phyloP scores from a whole-genome alignment of 2,329 filamentous ascomycete genomes.

The Cladosporium austrohemisphaericum region DNA sequence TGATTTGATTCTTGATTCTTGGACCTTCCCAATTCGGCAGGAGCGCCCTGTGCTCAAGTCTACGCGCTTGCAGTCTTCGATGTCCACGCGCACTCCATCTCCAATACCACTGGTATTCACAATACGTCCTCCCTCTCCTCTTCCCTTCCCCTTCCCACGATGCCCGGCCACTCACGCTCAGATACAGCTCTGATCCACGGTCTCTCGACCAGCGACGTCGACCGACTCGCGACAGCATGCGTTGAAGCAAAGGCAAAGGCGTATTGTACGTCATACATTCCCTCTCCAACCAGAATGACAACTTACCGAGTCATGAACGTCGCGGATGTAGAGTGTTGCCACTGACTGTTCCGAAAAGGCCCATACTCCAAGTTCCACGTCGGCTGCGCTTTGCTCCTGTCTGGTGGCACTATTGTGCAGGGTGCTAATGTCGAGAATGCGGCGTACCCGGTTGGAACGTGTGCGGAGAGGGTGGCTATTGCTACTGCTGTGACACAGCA shows the following conservation, averaged over 20 bases:
- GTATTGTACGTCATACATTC: conserved; percentile 60
- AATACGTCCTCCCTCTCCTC: conserved; percentile 18
- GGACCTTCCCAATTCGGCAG: not conserved
- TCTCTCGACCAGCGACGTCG: conserved; percentile 62
- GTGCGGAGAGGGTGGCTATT: conserved; percentile 88
- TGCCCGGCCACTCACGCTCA: conserved; percentile 36
- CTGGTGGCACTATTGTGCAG: conserved; percentile 46
- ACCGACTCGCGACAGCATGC: conserved; percentile 59
- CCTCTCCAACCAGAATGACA: not conserved
- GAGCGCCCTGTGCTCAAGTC: not conserved
- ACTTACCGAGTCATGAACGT: too few species aligned
- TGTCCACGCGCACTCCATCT: not conserved
- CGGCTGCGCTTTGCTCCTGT: conserved; percentile 71
- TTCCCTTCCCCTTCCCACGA: conserved; percentile 30
- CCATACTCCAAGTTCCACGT: conserved; percentile 92
- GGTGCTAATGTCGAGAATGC: conserved; percentile 95
- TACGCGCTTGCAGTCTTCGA: not conserved
- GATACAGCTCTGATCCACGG: conserved; percentile 44
- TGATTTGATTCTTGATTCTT: too few species aligned
- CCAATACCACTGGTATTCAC: not conserved
- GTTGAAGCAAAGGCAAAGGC: conserved; percentile 70
- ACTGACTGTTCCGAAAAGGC: conserved; percentile 39
- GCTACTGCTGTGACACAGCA: conserved; percentile 65
- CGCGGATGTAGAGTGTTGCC: too few species aligned
- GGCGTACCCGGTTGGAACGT: conserved; percentile 88